Percentiles rank a stretch among this genome's conserved stretches.
These are phyloP conservation scores for Phaeophleospora eucalypticola DNA, from an alignment of 2,329 filamentous ascomycete genomes.

Conservation along the genomic window DNA sequence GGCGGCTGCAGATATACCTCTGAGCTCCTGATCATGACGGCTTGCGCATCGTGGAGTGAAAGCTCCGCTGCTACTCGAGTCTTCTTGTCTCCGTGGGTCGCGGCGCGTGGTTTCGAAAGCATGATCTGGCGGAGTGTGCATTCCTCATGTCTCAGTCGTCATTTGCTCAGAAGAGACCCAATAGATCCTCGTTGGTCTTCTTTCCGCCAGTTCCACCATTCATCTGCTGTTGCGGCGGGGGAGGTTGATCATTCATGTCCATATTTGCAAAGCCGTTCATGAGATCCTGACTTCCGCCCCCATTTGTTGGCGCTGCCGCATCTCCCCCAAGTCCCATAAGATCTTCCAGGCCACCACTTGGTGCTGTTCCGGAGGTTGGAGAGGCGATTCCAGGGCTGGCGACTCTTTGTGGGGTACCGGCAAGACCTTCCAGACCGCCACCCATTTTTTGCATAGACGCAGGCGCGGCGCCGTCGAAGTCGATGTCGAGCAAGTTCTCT, in stretches of 20 bases:
- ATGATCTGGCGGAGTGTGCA: no score
- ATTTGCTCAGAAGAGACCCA: conserved; percentile 49
- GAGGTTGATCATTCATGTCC: conserved; percentile 66
- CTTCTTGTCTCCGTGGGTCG: no score
- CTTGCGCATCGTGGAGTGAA: no score
- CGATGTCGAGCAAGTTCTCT: conserved; percentile 93
- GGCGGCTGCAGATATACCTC: no score
- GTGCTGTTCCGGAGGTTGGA: conserved; percentile 37
- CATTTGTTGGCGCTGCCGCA: conserved; percentile 25
- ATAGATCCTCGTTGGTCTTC: conserved; percentile 50
- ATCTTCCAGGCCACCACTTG: conserved; percentile 68
- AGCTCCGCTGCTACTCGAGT: no score
- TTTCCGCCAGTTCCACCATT: conserved; percentile 45
- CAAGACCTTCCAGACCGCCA: conserved; percentile 50
- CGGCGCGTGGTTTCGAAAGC: no score
- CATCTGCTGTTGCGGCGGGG: conserved; percentile 62
- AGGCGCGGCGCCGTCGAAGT: conserved; percentile 88
- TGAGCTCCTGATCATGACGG: no score
- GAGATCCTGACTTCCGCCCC: conserved; percentile 51
- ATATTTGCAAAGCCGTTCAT: conserved; percentile 80
- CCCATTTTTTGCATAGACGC: conserved; percentile 71
- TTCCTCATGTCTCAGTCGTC: neutral
- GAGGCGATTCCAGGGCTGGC: conserved; percentile 55
- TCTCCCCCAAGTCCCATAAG: conserved; percentile 62
- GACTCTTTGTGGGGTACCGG: conserved; percentile 65